phyloP scores from a whole-genome alignment of 1,284 basidiomycete species.

The Pyrrhoderma noxium region DNA sequence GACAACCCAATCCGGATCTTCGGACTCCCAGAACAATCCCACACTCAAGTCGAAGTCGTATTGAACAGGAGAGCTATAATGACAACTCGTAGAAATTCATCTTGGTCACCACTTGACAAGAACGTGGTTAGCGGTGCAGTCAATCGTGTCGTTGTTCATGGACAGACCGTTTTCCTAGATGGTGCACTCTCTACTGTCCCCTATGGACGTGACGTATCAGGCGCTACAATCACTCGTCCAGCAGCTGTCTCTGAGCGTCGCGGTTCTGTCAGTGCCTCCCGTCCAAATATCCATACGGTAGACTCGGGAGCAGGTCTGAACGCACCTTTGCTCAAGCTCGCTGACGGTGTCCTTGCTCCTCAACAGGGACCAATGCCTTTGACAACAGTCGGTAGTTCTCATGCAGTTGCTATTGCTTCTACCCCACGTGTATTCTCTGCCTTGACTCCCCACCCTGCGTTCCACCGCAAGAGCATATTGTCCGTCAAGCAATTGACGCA shows the following conservation, averaged over 20 bases:
- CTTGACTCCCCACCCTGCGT: conserved; percentile 56
- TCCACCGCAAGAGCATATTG: conserved; percentile 86
- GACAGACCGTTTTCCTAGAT: conserved; percentile 89
- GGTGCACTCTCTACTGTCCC: conserved; percentile 63
- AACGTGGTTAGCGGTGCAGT: conserved; percentile 67
- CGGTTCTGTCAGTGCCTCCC: conserved; percentile 27
- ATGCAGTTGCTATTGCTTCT: conserved; percentile 22
- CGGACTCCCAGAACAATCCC: conserved; percentile 76
- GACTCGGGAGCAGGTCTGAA: conserved; percentile 19
- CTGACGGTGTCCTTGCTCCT: conserved; percentile 17
- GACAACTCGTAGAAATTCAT: conserved; percentile 34
- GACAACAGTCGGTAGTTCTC: conserved; percentile 23
- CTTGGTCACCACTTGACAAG: conserved; percentile 84
- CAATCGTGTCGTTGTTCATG: conserved; percentile 88
- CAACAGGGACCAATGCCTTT: conserved; percentile 27
- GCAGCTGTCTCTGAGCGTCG: conserved; percentile 27
- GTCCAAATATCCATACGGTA: conserved; percentile 23
- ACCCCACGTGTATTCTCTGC: conserved; percentile 15
- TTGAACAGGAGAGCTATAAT: conserved; percentile 72
- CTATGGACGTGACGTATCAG: conserved; percentile 79
- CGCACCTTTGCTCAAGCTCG: conserved; percentile 4
- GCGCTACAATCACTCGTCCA: conserved; percentile 49
- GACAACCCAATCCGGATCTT: conserved; percentile 95
- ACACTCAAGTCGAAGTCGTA: conserved; percentile 92
- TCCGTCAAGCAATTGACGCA: conserved; percentile 92